Evolutionary conservation across 1,284 basidiomycete genomes (phyloP), one percentile per base, ranked within the genome.

Genomic region (Ceraceosorus bombacis): DNA sequence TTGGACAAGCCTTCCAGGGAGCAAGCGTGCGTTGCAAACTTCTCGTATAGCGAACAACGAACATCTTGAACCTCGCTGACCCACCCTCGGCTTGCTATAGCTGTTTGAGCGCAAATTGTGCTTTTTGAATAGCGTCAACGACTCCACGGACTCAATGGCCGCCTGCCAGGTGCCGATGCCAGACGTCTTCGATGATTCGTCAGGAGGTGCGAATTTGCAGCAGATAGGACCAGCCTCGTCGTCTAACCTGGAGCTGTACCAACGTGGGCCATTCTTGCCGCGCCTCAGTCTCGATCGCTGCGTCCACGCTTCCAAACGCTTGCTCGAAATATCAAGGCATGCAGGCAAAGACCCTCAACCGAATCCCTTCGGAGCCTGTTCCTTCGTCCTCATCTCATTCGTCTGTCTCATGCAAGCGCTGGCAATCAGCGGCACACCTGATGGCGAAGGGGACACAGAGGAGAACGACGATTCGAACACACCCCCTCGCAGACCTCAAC

Each of bases 91-190:
- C 7, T 51, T 27, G 27, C 27, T 27, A 27, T 3, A 27, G 27
- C 54, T 74, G 36, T 74, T 74, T 49, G 72, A 74, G 51, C 65
- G 72, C 37, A 74, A 74, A 58, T 62, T 74, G 12, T 74, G 72
- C 64, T 74, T 74, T 61, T 64, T 74, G 59, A 72, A 68, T 51
- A 70, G 70, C 59, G 66, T 69, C 59, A 67, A 63, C 54, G 70
- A 69, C 55, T 64, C 61, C 59, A 62, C 54, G 43, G 67, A 68
- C 49, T 56, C 66, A 6, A 51, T 57, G 1, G 59, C 59, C 2
- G 68, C 69, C 9, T 73, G 70, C 49, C 64, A 64, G 15, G 67
- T 72, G 27, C 71, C 71, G 13, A 66, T 72, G 66, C 65, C 68
- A n/a, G 63, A 60, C 6, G 51, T 65, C 49, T 61, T 62, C 2